These are phyloP conservation scores for Phytophthora sp. DNA, from an alignment of 352 stramenopile genomes.

Conservation along the genomic window DNA sequence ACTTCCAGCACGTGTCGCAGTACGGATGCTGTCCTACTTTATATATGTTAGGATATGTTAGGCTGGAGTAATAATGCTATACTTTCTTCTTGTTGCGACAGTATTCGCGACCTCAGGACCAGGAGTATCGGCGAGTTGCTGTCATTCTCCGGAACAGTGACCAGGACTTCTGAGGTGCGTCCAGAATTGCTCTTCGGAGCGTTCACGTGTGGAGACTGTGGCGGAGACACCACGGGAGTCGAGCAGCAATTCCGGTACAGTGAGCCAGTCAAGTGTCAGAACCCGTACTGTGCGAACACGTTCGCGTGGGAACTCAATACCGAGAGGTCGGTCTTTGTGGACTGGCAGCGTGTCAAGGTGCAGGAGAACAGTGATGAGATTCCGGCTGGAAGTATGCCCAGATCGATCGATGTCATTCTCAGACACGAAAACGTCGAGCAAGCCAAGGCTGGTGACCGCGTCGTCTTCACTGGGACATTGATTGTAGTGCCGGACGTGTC, in stretches of 20 bases:
- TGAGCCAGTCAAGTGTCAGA: slow-evolving; percentile 96
- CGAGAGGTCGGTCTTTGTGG: slow-evolving; percentile 95
- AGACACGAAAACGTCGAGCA: slow-evolving; percentile 98
- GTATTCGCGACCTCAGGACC: slow-evolving; percentile 93
- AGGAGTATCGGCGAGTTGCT: slow-evolving; percentile 94
- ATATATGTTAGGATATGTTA: slow-evolving; percentile 14
- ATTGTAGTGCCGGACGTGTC: slow-evolving; percentile 97
- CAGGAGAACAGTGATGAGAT: slow-evolving; percentile 99
- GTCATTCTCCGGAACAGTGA: slow-evolving; percentile 96
- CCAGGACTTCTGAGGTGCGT: slow-evolving; percentile 96
- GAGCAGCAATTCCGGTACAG: slow-evolving; percentile 99
- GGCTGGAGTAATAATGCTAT: slow-evolving; percentile 5
- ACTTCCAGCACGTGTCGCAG: slow-evolving; percentile 88
- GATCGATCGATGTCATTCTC: slow-evolving; percentile 97
- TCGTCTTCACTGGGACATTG: slow-evolving; percentile 94
- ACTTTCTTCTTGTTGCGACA: slow-evolving; percentile 30
- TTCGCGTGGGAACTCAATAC: slow-evolving; percentile 86
- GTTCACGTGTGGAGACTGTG: slow-evolving; percentile 97
- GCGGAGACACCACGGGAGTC: slow-evolving; percentile 90
- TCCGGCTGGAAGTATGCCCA: slow-evolving; percentile 97
- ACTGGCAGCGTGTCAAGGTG: slow-evolving; percentile 99
- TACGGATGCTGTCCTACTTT: slow-evolving; percentile 27
- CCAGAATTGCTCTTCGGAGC: slow-evolving; percentile 96
- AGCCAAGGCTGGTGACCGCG: slow-evolving; percentile 95
- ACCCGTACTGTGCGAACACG: slow-evolving; percentile 95